Percentiles rank a stretch among this genome's conserved stretches.
Evolutionary conservation across 1,139 yeast genomes (phyloP).

Genomic region (Pichia norvegensis): DNA sequence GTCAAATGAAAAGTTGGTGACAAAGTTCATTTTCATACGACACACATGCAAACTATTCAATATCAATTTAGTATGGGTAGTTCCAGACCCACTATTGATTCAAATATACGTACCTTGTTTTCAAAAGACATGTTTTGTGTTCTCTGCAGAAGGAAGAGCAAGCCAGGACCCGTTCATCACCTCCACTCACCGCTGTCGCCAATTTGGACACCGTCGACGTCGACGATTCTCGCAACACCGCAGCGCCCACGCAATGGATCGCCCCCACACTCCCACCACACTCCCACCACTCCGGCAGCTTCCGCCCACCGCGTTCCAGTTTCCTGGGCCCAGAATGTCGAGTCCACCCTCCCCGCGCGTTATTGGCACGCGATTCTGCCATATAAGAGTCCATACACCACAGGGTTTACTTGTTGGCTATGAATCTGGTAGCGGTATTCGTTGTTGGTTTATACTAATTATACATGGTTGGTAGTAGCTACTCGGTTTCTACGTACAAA

Average conservation of each 20-base stretch:
- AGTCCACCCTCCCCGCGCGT: no score
- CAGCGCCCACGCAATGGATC: no score
- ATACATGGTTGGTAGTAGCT: not conserved
- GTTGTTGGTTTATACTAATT: not conserved
- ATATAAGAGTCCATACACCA: no score
- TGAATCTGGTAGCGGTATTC: no score
- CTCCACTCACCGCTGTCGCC: not conserved
- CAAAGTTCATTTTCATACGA: no score
- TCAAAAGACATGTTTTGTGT: slow-evolving; percentile 23
- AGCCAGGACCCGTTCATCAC: not conserved
- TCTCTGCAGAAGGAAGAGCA: not conserved
- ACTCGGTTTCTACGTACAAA: slow-evolving; percentile 29
- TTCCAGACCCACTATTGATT: not conserved
- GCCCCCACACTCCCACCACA: no score
- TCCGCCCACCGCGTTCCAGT: no score
- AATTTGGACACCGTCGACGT: not conserved
- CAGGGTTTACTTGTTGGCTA: no score
- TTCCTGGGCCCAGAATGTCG: not conserved
- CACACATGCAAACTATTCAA: no score
- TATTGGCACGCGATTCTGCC: not conserved
- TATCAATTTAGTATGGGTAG: no score
- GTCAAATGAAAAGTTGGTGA: not conserved
- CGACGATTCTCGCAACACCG: not conserved
- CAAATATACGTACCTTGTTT: slow-evolving; percentile 18
- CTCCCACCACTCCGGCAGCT: no score